phyloP scores from a whole-genome alignment of 768 basidiomycete species.

The Lentinula detonsa region DNA sequence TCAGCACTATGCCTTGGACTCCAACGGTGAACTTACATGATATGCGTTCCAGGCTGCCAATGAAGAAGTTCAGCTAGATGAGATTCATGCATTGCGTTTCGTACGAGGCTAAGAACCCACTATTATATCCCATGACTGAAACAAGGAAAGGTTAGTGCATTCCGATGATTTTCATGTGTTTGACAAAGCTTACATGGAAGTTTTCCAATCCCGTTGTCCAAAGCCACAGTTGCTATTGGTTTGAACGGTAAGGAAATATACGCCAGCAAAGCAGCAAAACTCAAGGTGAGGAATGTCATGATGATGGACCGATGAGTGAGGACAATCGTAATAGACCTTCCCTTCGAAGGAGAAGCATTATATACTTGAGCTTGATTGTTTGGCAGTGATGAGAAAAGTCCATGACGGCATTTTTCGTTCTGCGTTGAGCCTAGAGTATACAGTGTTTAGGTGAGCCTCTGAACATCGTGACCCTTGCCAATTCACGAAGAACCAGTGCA shows the following conservation, averaged over 20 bases:
- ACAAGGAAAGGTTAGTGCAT: neutral
- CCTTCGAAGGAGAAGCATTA: neutral
- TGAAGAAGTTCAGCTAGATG: neutral
- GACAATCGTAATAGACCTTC: neutral
- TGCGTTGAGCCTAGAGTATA: neutral
- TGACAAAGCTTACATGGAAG: constrained; percentile 26
- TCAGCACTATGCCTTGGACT: neutral
- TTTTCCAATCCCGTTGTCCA: constrained; percentile 21
- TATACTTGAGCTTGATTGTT: neutral
- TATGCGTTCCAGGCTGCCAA: constrained; percentile 63
- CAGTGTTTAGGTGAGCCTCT: neutral
- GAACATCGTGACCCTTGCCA: neutral
- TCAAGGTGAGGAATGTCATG: neutral
- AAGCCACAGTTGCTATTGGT: neutral
- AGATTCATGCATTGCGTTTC: neutral
- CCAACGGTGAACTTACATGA: constrained; percentile 31
- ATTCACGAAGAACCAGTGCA: neutral
- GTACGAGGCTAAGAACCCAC: constrained; percentile 22
- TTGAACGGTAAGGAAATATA: neutral
- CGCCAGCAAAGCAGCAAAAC: neutral
- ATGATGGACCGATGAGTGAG: neutral
- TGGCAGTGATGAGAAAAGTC: neutral
- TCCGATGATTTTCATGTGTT: neutral
- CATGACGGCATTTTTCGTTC: neutral
- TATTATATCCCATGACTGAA: constrained; percentile 59